Percentiles rank a stretch among this genome's conserved stretches.
Evolutionary conservation across 2,329 filamentous ascomycete genomes (phyloP).

Genomic region (Hypoxylon rubiginosum): DNA sequence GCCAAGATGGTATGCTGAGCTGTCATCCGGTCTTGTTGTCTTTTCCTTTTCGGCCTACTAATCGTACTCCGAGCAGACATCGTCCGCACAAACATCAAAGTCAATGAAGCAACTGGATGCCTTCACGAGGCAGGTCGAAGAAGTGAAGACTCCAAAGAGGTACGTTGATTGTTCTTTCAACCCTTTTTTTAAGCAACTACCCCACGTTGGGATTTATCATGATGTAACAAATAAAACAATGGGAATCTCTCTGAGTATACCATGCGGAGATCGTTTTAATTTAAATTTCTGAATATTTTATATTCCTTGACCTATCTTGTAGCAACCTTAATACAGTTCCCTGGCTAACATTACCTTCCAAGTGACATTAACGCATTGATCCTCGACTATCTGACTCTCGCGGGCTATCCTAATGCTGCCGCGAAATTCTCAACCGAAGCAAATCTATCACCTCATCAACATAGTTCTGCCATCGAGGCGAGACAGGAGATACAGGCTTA

Average conservation of each 20-base stretch:
- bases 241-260: slow-evolving; percentile 99
- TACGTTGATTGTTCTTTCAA: slow-evolving; percentile 64
- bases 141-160: slow-evolving; percentile 91
- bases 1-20: slow-evolving; percentile 44
- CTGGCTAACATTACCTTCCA: slow-evolving; percentile 37
- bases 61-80: slow-evolving; percentile 65
- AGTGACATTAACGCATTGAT: slow-evolving; percentile 97
- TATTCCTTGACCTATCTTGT: slow-evolving; percentile 27
- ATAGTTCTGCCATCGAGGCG: slow-evolving; percentile 79
- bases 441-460: slow-evolving; percentile 81
- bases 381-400: slow-evolving; percentile 96
- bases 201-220: slow-evolving; percentile 43
- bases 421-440: slow-evolving; percentile 95
- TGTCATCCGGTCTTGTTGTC: background rate
- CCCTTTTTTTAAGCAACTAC: slow-evolving; percentile 13
- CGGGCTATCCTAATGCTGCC: slow-evolving; percentile 93
- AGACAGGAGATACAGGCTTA: slow-evolving; percentile 86
- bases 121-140: slow-evolving; percentile 86
- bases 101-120: slow-evolving; percentile 71
- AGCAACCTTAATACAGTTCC: background rate
- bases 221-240: slow-evolving; percentile 83
- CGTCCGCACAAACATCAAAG: slow-evolving; percentile 79
- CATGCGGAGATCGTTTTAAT: slow-evolving; percentile 85
- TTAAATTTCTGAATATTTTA: slow-evolving; percentile 46
- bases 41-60: slow-evolving; percentile 18